These are phyloP conservation scores for Cadophora luteo-olivacea DNA, from an alignment of 2,329 filamentous ascomycete genomes.

Conservation along the genomic window DNA sequence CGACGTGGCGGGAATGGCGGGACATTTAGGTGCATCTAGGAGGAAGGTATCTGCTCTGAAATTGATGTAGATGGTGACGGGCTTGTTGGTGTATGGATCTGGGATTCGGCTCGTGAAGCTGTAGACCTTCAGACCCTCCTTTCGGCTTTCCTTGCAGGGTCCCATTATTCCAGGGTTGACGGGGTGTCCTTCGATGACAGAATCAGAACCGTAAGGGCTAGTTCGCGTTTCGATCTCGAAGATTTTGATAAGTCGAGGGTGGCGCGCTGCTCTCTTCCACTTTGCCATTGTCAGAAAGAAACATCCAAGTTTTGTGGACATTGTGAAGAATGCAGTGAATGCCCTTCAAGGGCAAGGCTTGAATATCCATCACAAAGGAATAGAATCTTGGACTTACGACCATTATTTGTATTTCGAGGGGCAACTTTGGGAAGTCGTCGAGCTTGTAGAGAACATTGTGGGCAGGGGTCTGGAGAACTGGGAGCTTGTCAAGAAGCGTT, in stretches of 20 bases:
- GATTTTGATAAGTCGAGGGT: not conserved
- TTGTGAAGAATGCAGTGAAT: no score
- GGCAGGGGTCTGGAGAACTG: no score
- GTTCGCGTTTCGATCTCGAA: not conserved
- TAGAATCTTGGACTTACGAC: no score
- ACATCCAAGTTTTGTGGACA: no score
- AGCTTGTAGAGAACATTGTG: no score
- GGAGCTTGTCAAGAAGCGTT: no score
- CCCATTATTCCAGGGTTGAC: not conserved
- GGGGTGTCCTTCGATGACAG: not conserved
- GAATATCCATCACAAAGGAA: no score
- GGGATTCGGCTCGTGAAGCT: not conserved
- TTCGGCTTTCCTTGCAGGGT: not conserved
- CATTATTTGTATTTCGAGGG: no score
- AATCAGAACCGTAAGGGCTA: not conserved
- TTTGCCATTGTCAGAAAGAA: not conserved
- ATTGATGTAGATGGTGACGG: not conserved
- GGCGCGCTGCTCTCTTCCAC: not conserved
- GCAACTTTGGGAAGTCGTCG: no score
- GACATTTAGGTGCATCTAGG: not conserved
- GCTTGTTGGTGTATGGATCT: not conserved
- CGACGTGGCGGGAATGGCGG: not conserved
- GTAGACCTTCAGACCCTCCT: not conserved
- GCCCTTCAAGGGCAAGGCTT: no score
- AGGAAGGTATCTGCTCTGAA: not conserved